phyloP scores from a whole-genome alignment of 108 stramenopile genomes.

The Cylindrotheca closterium region DNA sequence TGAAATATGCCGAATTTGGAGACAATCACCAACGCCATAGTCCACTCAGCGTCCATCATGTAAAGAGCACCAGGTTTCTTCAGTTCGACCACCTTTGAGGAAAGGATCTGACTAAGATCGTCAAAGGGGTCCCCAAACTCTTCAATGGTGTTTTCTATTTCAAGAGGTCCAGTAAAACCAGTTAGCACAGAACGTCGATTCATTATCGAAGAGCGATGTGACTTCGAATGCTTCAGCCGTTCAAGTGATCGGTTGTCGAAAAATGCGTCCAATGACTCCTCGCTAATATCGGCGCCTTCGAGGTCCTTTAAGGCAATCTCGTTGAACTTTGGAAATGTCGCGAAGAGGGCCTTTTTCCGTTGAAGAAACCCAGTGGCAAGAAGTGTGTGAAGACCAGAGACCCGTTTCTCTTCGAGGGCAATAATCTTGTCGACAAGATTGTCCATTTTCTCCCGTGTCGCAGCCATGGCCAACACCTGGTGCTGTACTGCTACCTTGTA shows the following conservation, averaged over 20 bases:
- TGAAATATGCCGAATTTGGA: slow-evolving; percentile 60
- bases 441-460: slow-evolving; percentile 47
- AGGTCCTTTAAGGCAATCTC: slow-evolving; percentile 40
- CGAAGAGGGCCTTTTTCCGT: slow-evolving; percentile 57
- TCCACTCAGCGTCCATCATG: slow-evolving; percentile 57
- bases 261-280: slow-evolving; percentile 58
- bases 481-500: slow-evolving; percentile 66
- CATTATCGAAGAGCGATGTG: slow-evolving; percentile 51
- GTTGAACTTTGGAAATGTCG: slow-evolving; percentile 32
- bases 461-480: slow-evolving; percentile 51
- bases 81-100: slow-evolving; percentile 29
- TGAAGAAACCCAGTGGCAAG: slow-evolving; percentile 55
- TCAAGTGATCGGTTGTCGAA: slow-evolving; percentile 61
- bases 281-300: slow-evolving; percentile 60
- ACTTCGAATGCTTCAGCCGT: slow-evolving; percentile 50
- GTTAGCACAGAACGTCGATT: slow-evolving; percentile 25
- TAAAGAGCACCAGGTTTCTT: slow-evolving; percentile 24
- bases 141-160: slow-evolving; percentile 22
- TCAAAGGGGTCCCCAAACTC: slow-evolving; percentile 28
- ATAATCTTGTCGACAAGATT: slow-evolving; percentile 53
- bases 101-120: slow-evolving; percentile 12
- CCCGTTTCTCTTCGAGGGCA: slow-evolving; percentile 51
- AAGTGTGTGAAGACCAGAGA: slow-evolving; percentile 44
- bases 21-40: slow-evolving; percentile 53
- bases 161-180: slow-evolving; percentile 8